A percentile compares a stretch with the other conserved stretches of the same genome.
Conservation (phyloP, 176 grass and related monocot species). For the Guadua angustifolia region DNA sequence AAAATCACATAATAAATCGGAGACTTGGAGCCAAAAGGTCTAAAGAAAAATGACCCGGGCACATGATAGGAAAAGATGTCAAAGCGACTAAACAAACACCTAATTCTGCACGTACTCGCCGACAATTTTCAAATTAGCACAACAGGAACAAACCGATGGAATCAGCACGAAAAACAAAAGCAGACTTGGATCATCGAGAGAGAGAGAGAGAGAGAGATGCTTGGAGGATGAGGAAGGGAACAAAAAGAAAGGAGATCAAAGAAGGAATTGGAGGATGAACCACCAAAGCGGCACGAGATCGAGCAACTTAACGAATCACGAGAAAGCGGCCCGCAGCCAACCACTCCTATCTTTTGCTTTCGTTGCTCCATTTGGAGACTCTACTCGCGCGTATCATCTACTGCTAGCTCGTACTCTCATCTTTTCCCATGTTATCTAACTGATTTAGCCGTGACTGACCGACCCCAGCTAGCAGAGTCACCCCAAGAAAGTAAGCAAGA, state of each 20-base stretch:
- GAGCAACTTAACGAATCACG: conserved; percentile 79
- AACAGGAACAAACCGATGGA: conserved; percentile 54
- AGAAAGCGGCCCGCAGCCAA: conserved; percentile 63
- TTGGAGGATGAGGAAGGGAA: conserved; percentile 11
- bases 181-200: conserved; percentile 26
- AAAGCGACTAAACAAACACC: not conserved
- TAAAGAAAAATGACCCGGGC: conserved; percentile 17
- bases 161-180: conserved; percentile 58
- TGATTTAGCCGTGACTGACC: conserved; percentile 41
- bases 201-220: not conserved
- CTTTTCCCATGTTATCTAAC: conserved; percentile 32
- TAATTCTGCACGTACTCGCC: not conserved
- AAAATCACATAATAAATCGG: not conserved
- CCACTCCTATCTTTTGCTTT: conserved; percentile 71
- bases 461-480: conserved; percentile 32
- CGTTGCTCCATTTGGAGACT: conserved; percentile 77
- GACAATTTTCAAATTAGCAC: conserved; percentile 44
- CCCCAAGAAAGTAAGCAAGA: not conserved
- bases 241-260: conserved; percentile 30
- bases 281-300: conserved; percentile 31
- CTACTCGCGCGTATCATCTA: not conserved
- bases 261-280: not conserved
- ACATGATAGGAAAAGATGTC: not conserved
- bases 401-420: not conserved
- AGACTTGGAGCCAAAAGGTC: conserved; percentile 17